A percentile compares a stretch with the other conserved stretches of the same genome.
Evolutionary conservation across 1,284 basidiomycete species (phyloP).

Genomic region (Mycena sp.): DNA sequence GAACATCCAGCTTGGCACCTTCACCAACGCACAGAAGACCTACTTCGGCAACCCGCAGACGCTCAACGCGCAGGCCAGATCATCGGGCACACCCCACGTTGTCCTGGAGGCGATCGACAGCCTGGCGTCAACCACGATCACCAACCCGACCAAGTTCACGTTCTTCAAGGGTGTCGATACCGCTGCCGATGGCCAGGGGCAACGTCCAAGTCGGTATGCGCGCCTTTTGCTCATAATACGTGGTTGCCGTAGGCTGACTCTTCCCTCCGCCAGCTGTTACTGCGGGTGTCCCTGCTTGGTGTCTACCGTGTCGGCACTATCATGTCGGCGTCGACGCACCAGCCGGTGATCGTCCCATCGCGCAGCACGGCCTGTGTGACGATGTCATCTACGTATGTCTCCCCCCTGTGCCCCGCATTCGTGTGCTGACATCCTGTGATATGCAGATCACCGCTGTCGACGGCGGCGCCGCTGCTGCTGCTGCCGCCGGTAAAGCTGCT

Average conservation of each 20-base stretch:
- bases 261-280: too few species aligned
- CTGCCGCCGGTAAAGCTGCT: neutral
- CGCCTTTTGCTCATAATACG: too few species aligned
- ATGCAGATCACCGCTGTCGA: constrained; percentile 51
- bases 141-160: constrained; percentile 68
- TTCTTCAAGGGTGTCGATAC: constrained; percentile 69
- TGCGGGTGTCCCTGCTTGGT: constrained; percentile 66
- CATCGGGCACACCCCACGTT: constrained; percentile 72
- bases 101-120: constrained; percentile 57
- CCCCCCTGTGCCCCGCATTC: constrained; percentile 13
- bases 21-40: constrained; percentile 62
- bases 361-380: constrained; percentile 70
- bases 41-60: constrained; percentile 69
- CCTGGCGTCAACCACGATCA: constrained; percentile 57
- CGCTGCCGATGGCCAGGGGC: constrained; percentile 53
- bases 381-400: constrained; percentile 67
- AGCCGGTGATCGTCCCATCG: constrained; percentile 62
- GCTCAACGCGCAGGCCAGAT: constrained; percentile 57
- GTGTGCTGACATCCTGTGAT: constrained; percentile 25
- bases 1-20: constrained; percentile 58
- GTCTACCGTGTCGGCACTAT: constrained; percentile 64
- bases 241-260: too few species aligned
- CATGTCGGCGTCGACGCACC: constrained; percentile 66
- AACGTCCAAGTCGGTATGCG: constrained; percentile 51
- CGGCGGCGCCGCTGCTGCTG: constrained; percentile 33